These are phyloP conservation scores for Boletus huronensis DNA, from an alignment of 768 basidiomycete genomes.

Conservation along the genomic window DNA sequence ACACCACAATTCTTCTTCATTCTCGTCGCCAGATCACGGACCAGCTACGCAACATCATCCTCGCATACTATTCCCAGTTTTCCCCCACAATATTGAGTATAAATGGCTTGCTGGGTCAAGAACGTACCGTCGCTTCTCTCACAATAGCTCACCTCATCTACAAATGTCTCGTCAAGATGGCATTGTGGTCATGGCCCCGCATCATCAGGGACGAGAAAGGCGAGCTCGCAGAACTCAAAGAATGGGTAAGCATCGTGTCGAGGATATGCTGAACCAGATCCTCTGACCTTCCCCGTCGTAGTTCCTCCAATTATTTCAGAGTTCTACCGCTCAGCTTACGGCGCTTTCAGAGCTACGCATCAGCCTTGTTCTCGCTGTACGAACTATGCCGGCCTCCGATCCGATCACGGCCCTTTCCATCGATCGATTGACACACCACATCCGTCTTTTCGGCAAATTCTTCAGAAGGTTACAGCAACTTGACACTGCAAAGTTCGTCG, in stretches of 20 bases:
- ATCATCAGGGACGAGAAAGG: slow-evolving; percentile 42
- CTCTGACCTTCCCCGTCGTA: slow-evolving; percentile 27
- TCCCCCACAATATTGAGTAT: slow-evolving; percentile 35
- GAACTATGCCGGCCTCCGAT: slow-evolving; percentile 31
- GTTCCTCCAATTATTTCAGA: slow-evolving; percentile 61
- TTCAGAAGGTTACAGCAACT: slow-evolving; percentile 74
- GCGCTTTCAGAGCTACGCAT: slow-evolving; percentile 56
- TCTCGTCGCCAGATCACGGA: slow-evolving; percentile 20
- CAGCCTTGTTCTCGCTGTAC: slow-evolving; percentile 44
- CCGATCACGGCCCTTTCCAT: slow-evolving; percentile 45
- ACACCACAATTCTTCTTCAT: neutral
- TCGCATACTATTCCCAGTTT: slow-evolving; percentile 57
- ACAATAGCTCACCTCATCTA: slow-evolving; percentile 64
- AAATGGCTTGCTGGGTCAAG: slow-evolving; percentile 32
- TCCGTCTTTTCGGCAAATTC: slow-evolving; percentile 73
- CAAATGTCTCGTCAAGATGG: slow-evolving; percentile 71
- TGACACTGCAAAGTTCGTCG: slow-evolving; percentile 53
- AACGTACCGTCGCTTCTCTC: slow-evolving; percentile 44
- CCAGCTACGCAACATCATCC: slow-evolving; percentile 49
- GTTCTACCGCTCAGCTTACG: slow-evolving; percentile 54
- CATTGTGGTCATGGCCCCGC: slow-evolving; percentile 66
- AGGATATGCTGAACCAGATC: neutral
- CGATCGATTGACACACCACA: slow-evolving; percentile 61
- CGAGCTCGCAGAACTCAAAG: slow-evolving; percentile 41
- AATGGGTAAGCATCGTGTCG: slow-evolving; percentile 47